Percentiles rank a stretch among this genome's conserved stretches.
phyloP scores from a whole-genome alignment of 148 eudicot species.

The Dianthus caryophyllus region DNA sequence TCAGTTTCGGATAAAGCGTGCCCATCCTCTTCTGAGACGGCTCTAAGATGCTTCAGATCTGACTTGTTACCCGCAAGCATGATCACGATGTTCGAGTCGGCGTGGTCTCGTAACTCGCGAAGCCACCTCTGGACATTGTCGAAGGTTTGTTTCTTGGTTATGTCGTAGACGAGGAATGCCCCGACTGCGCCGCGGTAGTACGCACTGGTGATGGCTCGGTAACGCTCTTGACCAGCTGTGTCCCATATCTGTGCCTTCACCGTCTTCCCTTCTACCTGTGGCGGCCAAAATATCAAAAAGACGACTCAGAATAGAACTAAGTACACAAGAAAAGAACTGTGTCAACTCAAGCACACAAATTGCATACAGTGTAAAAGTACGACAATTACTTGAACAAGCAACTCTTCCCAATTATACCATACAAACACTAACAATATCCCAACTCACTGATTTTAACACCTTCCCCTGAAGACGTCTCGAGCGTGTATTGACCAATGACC shows the following conservation, averaged over 20 bases:
- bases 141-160: slow-evolving; percentile 60
- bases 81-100: slow-evolving; percentile 58
- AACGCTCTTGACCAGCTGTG: slow-evolving; percentile 66
- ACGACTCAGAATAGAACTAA: not conserved
- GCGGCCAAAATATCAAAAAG: not conserved
- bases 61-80: slow-evolving; percentile 66
- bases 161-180: slow-evolving; percentile 55
- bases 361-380: not conserved
- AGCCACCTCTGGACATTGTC: slow-evolving; percentile 65
- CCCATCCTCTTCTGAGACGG: slow-evolving; percentile 50
- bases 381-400: not conserved
- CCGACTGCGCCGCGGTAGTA: slow-evolving; percentile 67
- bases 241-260: slow-evolving; percentile 74
- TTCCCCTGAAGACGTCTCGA: too few relatives aligned
- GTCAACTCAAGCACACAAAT: too few relatives aligned
- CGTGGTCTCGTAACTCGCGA: slow-evolving; percentile 57
- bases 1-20: slow-evolving; percentile 57
- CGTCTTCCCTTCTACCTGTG: slow-evolving; percentile 60
- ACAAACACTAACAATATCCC: too few relatives aligned
- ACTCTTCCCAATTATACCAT: too few relatives aligned
- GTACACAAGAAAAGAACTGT: not conserved
- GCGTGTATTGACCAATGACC: too few relatives aligned
- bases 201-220: slow-evolving; percentile 60
- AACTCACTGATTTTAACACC: too few relatives aligned
- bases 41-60: slow-evolving; percentile 56